Percentiles rank a stretch among this genome's conserved stretches.
Conservation (phyloP, 2,329 filamentous ascomycete species). For the Exophiala dermatitidis region DNA sequence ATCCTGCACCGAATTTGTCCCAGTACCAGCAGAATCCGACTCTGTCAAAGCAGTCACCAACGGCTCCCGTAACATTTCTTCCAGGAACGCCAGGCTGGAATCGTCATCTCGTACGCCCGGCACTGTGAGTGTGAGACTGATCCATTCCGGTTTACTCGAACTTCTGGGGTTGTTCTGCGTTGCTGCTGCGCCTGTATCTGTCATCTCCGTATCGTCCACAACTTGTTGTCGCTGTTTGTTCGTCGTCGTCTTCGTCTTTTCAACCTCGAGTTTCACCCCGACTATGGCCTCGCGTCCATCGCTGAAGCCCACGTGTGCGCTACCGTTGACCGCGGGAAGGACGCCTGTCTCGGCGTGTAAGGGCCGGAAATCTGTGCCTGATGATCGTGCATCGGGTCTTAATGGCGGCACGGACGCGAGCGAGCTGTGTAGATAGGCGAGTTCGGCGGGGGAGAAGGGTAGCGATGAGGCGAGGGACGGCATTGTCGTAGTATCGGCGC, state of each 20-base stretch:
- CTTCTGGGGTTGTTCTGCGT: slow-evolving; percentile 24
- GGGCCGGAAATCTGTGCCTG: slow-evolving; percentile 77
- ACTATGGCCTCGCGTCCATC: slow-evolving; percentile 96
- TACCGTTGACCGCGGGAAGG: slow-evolving; percentile 82
- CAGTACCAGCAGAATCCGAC: neutral
- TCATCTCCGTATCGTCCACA: slow-evolving; percentile 7
- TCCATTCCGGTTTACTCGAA: slow-evolving; percentile 59
- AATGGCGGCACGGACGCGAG: slow-evolving; percentile 76
- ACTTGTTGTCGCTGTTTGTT: slow-evolving; percentile 15
- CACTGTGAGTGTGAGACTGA: slow-evolving; percentile 87
- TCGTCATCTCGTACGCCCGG: slow-evolving; percentile 89
- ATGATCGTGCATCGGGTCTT: slow-evolving; percentile 73
- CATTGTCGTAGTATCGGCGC: slow-evolving; percentile 1
- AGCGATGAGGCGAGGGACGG: slow-evolving; percentile 29
- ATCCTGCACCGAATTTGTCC: slow-evolving; percentile 42
- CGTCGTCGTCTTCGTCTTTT: slow-evolving; percentile 50
- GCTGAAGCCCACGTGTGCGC: slow-evolving; percentile 84
- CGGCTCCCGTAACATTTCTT: slow-evolving; percentile 81
- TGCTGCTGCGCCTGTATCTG: slow-evolving; percentile 25
- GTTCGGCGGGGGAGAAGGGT: slow-evolving; percentile 86
- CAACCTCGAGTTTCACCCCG: slow-evolving; percentile 90
- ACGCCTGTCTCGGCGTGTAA: slow-evolving; percentile 85
- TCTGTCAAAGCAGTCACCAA: slow-evolving; percentile 52
- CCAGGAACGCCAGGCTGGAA: slow-evolving; percentile 75
- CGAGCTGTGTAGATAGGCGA: slow-evolving; percentile 87